Evolutionary conservation across 2,329 filamentous ascomycete genomes (phyloP).

Genomic region (Nannizzia gypsea): DNA sequence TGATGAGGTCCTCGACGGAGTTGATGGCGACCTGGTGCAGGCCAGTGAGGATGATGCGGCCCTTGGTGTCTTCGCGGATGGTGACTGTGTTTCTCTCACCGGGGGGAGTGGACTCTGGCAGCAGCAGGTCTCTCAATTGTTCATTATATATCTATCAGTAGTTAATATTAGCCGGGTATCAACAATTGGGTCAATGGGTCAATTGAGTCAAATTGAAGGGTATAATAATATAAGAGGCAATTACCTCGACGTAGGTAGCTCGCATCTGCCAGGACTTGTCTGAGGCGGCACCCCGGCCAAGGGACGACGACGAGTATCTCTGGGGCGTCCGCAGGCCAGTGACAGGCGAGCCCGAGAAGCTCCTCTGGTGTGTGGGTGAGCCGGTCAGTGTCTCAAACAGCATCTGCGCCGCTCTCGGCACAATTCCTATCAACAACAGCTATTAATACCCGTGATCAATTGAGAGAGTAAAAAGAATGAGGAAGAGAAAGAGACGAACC

Average conservation of each 20-base stretch:
- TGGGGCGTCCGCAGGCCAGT: slow-evolving; percentile 70
- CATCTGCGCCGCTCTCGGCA: slow-evolving; percentile 74
- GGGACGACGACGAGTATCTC: slow-evolving; percentile 52
- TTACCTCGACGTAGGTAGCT: slow-evolving; percentile 72
- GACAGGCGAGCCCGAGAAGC: slow-evolving; percentile 39
- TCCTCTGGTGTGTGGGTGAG: slow-evolving; percentile 39
- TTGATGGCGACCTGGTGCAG: slow-evolving; percentile 79
- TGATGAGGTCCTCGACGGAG: slow-evolving; percentile 81
- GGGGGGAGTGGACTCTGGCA: slow-evolving; percentile 58
- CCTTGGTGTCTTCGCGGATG: slow-evolving; percentile 88
- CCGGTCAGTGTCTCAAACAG: slow-evolving; percentile 61
- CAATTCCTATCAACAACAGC: slow-evolving; percentile 58
- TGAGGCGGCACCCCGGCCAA: slow-evolving; percentile 32
- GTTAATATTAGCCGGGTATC: too few relatives aligned
- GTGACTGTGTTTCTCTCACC: slow-evolving; percentile 68
- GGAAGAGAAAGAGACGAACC: slow-evolving; percentile 53
- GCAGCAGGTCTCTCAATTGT: slow-evolving; percentile 75
- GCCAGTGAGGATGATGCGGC: slow-evolving; percentile 86
- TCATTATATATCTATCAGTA: slow-evolving; percentile 98
- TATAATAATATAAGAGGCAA: neutral
- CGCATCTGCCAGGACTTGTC: slow-evolving; percentile 84
- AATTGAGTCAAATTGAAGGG: too few relatives aligned
- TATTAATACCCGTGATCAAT: neutral
- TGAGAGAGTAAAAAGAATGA: neutral
- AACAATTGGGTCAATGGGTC: too few relatives aligned